These are phyloP conservation scores for Juncus effusus DNA, from an alignment of 176 grass and related monocot genomes.

Conservation along the genomic window DNA sequence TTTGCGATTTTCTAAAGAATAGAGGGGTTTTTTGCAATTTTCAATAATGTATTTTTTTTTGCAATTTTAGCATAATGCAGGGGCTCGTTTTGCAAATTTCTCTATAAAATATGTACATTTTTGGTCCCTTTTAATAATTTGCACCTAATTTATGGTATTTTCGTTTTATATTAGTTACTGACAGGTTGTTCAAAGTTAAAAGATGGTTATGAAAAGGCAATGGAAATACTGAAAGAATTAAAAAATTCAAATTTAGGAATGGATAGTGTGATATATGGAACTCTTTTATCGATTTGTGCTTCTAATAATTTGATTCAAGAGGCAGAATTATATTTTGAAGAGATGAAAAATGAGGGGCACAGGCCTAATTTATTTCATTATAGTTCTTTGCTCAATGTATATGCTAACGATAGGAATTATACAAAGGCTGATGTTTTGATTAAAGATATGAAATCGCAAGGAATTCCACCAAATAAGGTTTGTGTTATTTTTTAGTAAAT, in stretches of 20 bases:
- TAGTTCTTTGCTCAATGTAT: slow-evolving; percentile 83
- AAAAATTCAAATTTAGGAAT: slow-evolving; percentile 53
- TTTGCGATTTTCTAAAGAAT: too few relatives aligned
- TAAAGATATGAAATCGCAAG: slow-evolving; percentile 64
- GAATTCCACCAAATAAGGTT: slow-evolving; percentile 86
- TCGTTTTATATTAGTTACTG: slow-evolving; percentile 50
- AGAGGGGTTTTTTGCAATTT: too few relatives aligned
- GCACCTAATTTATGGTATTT: slow-evolving; percentile 8
- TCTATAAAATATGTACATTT: too few relatives aligned
- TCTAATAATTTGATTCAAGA: slow-evolving; percentile 68
- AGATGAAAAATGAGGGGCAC: slow-evolving; percentile 87
- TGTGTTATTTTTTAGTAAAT: slow-evolving; percentile 24
- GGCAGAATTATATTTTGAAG: slow-evolving; percentile 76
- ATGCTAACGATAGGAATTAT: slow-evolving; percentile 67
- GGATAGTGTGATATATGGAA: slow-evolving; percentile 90
- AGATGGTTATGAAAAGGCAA: slow-evolving; percentile 68
- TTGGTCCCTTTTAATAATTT: too few relatives aligned
- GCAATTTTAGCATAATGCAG: too few relatives aligned
- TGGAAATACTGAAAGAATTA: slow-evolving; percentile 59
- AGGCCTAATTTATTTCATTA: slow-evolving; percentile 91
- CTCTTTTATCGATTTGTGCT: slow-evolving; percentile 77
- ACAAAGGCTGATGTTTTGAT: slow-evolving; percentile 72
- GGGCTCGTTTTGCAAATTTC: too few relatives aligned
- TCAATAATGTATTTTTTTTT: too few relatives aligned
- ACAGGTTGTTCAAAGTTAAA: slow-evolving; percentile 77